Base-by-base conservation (phyloP, 192 early-diverging fungal species). In the Podila epicladia region DNA sequence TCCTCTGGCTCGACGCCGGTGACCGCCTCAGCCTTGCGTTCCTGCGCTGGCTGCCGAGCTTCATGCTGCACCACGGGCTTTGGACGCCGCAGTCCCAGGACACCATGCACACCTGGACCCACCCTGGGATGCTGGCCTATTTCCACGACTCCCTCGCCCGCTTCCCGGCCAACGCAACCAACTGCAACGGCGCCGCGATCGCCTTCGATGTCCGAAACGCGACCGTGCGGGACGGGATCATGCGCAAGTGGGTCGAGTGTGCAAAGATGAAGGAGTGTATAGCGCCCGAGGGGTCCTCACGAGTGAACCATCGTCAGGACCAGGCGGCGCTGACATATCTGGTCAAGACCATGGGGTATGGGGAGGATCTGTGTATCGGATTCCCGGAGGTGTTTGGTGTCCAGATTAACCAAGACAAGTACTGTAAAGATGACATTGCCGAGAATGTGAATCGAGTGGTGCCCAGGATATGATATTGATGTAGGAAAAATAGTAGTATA, bases 1-100 rank as follows among this genome's bases (percentile, higher is more conserved):
- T 89, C 2, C 71, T 87, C 3, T 89, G 88, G 88, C 67, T 89
- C 3, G 86, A 89, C 71, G 79, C 88, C 1, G 86, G 86, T 37
- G 75, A 85, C 20, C 57, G 70, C 7, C 57, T 77, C 33, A 78
- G 69, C 32, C 9, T 73, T 2, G 73, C 73, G 20, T 85, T 89
- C 62, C 29, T 85, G 11, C 66, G 74, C 5, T 74, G 60, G 29
- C 71, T 89, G 4, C 72, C 77, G 1, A 57, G 57, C 20, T 84
- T 67, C 45, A 51, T 85, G 19, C 57, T 59, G 2, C 53, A 38
- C 9, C 49, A 72, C 28, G 85, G 85, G 9, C 75, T 89, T n/a
- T 83, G 85, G 83, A 86, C 84, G 11, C 86, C 86, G 8, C 71
- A 72, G 31, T 83, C 83, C 12, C 63, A 72, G 19, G 67, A 69